Evolutionary conservation across 2,329 filamentous ascomycete genomes (phyloP), one percentile per base, ranked within the genome.

Genomic region (Xylaria sp.): DNA sequence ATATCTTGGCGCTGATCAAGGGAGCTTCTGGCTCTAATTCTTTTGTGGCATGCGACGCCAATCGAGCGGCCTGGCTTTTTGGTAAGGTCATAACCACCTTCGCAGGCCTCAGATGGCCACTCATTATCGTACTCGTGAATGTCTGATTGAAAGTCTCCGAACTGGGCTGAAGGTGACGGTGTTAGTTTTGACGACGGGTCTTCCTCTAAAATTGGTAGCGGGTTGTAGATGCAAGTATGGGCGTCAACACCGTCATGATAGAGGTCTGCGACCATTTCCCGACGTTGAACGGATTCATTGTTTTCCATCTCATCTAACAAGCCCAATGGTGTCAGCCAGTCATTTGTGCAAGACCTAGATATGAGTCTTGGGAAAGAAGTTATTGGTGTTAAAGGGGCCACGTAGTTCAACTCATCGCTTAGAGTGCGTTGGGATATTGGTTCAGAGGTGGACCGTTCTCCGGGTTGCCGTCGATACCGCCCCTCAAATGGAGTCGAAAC

Each of bases 241-340:
- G 76, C 76, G 47, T 79, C 76, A n/a, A 78, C 55, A 9, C 76
- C 75, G 21, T 48, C 44, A 18, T 70, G 60, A 60, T 76, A 78
- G 0, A 77, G 68, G 29, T 73, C 66, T 6, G 69, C 48, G 3
- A 65, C 51, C 1, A 60, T 69, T 58, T 29, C 53, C 66, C 55
- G 64, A 27, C 59, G 59, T 35, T 70, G 53, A 5, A 59, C 40
- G n/a, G 58, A 6, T 18, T 59, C 40, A 8, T 60, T 32, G 47
- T 71, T 71, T 16, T 69, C 66, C 2, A 48, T 35, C 5, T 67
- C 65, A 23, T 69, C 66, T 40, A 66, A 69, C 9, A 73, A 48
- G 4, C 71, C 71, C 16, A 72, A 44, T 2, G 76, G 76, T 8
- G 73, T 75, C 27, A 78, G 42, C 77, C 75, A 78, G 32, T 78